A percentile compares a stretch with the other conserved stretches of the same genome.
Evolutionary conservation across 2,329 filamentous ascomycete genomes (phyloP).

Genomic region (Elsinoe perseae): DNA sequence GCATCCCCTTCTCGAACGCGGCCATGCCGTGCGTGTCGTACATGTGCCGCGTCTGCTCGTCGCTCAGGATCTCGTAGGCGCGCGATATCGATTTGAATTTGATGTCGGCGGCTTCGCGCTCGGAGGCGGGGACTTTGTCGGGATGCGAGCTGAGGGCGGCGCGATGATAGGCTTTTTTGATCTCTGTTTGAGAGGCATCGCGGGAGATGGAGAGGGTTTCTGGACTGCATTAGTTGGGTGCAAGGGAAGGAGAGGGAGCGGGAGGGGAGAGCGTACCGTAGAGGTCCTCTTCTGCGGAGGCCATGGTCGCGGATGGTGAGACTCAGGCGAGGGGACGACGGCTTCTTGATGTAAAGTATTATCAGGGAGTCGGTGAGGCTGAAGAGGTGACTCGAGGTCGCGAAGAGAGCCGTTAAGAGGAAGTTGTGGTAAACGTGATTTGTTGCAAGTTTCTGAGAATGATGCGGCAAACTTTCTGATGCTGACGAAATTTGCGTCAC

Average conservation of each 20-base stretch:
- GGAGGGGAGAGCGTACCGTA: constrained; percentile 38
- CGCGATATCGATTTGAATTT: constrained; percentile 90
- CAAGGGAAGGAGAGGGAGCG: not conserved
- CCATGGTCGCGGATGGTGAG: constrained; percentile 19
- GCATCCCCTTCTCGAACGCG: constrained; percentile 74
- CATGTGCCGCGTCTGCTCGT: constrained; percentile 84
- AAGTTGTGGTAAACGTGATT: not conserved
- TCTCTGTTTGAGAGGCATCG: constrained; percentile 65
- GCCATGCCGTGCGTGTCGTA: constrained; percentile 96
- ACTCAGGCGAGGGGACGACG: too few relatives aligned
- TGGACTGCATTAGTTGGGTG: constrained; percentile 37
- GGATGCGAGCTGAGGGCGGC: constrained; percentile 85
- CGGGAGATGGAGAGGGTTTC: constrained; percentile 72
- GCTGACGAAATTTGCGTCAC: not conserved
- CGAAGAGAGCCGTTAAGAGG: not conserved
- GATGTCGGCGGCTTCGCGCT: constrained; percentile 75
- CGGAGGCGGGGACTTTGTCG: constrained; percentile 85
- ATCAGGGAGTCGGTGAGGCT: not conserved
- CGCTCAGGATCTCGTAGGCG: constrained; percentile 95
- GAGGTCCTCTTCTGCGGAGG: constrained; percentile 49
- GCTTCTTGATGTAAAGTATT: not conserved
- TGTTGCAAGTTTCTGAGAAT: not conserved
- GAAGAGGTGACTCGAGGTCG: not conserved
- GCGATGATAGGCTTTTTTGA: constrained; percentile 96
- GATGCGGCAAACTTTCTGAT: constrained; percentile 8